Evolutionary conservation across 441 rosid genomes (phyloP).

Genomic region (Erysimum pusillum): DNA sequence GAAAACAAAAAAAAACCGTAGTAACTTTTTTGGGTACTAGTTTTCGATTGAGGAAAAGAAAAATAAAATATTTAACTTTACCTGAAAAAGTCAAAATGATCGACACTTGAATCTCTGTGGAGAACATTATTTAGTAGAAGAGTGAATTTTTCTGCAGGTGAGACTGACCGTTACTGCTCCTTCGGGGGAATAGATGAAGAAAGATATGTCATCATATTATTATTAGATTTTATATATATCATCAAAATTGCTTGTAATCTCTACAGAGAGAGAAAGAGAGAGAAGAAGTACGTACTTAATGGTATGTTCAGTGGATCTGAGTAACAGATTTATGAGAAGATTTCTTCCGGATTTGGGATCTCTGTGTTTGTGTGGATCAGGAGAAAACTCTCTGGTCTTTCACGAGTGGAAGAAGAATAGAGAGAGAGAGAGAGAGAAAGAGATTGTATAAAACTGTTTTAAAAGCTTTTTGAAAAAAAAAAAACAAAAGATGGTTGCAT

Average conservation of each 20-base stretch:
- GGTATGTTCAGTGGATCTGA: constrained; percentile 21
- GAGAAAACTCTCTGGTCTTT: constrained; percentile 43
- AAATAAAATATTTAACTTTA: background rate
- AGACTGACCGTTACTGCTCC: constrained; percentile 33
- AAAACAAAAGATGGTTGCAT: constrained; percentile 41
- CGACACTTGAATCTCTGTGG: constrained; percentile 12
- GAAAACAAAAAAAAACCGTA: constrained; percentile 9
- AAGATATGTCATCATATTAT: constrained; percentile 29
- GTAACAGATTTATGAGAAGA: constrained; percentile 28
- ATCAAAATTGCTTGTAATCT: constrained; percentile 14
- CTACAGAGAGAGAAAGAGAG: constrained; percentile 19
- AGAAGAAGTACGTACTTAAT: constrained; percentile 32
- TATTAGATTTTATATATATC: constrained; percentile 31
- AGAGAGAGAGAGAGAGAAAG: background rate
- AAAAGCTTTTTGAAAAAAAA: background rate
- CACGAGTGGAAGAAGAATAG: constrained; percentile 36
- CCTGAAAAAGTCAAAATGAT: constrained; percentile 43
- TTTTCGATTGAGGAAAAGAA: background rate
- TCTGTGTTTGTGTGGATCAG: constrained; percentile 32
- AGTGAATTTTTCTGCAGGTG: constrained; percentile 33
- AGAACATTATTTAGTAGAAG: constrained; percentile 28
- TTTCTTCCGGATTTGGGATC: constrained; percentile 45
- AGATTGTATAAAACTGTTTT: constrained; percentile 34
- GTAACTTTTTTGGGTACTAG: constrained; percentile 3
- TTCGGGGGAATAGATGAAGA: constrained; percentile 19